Conservation (phyloP, 768 basidiomycete genomes). For the Panaeolus cyanescens region DNA sequence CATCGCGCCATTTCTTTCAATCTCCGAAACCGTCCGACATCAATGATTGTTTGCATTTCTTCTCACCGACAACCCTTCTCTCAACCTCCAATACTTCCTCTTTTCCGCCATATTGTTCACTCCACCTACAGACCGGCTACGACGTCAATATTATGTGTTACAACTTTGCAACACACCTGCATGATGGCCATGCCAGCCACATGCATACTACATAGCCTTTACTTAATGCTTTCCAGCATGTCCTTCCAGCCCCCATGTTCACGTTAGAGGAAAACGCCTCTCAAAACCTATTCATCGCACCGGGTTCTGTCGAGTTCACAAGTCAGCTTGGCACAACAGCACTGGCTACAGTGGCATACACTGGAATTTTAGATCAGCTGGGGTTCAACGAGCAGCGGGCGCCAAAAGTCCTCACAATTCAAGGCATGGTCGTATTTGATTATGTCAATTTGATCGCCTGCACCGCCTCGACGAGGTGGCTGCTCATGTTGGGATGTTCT, state of each 20-base stretch:
- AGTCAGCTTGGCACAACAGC: slow-evolving; percentile 47
- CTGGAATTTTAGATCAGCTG: slow-evolving; percentile 46
- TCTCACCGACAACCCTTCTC: no score
- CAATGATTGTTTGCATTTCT: no score
- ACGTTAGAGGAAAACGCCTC: slow-evolving; percentile 49
- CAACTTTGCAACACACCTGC: slow-evolving; percentile 54
- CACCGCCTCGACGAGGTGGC: slow-evolving; percentile 62
- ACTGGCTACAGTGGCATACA: slow-evolving; percentile 43
- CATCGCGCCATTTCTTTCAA: no score
- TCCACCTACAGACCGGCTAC: slow-evolving; percentile 53
- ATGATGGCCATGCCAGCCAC: slow-evolving; percentile 72
- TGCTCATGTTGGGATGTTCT: slow-evolving; percentile 50
- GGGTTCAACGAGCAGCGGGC: slow-evolving; percentile 62
- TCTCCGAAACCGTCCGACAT: no score
- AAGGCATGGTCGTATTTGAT: slow-evolving; percentile 50
- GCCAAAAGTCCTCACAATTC: slow-evolving; percentile 57
- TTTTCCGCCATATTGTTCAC: no score
- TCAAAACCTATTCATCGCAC: slow-evolving; percentile 52
- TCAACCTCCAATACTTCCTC: no score
- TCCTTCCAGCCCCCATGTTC: slow-evolving; percentile 59
- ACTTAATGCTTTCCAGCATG: slow-evolving; percentile 51
- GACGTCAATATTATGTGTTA: slow-evolving; percentile 63
- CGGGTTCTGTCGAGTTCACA: slow-evolving; percentile 55
- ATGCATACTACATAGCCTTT: slow-evolving; percentile 35
- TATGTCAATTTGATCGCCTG: slow-evolving; percentile 59